A percentile compares a stretch with the other conserved stretches of the same genome.
These are phyloP conservation scores for Dipteronia dyeriana DNA, from an alignment of 345 rosid genomes.

Conservation along the genomic window DNA sequence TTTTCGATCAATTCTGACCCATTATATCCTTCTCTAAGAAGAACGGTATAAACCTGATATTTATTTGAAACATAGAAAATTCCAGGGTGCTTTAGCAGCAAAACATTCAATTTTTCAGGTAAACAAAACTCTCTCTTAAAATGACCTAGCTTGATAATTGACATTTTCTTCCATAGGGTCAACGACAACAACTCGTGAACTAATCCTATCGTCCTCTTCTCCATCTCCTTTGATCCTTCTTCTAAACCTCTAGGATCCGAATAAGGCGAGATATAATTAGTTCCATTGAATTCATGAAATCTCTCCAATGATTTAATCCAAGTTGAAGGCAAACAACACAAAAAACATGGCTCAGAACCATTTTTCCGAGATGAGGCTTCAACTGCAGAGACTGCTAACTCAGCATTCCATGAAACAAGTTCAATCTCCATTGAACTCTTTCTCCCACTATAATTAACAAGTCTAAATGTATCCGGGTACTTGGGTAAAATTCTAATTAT, in stretches of 20 bases:
- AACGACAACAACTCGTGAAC: conserved; percentile 79
- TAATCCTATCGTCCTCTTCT: conserved; percentile 72
- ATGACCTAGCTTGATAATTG: conserved; percentile 75
- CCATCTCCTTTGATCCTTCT: conserved; percentile 70
- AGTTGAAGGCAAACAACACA: conserved; percentile 65
- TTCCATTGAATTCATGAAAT: conserved; percentile 67
- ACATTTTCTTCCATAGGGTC: conserved; percentile 86
- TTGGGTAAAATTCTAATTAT: conserved; percentile 70
- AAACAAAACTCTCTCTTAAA: conserved; percentile 78
- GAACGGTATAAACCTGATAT: conserved; percentile 84
- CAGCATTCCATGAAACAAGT: conserved; percentile 71
- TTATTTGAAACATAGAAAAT: conserved; percentile 82
- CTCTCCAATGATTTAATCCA: conserved; percentile 82
- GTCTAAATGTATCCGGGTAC: conserved; percentile 56
- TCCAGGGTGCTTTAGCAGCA: conserved; percentile 80
- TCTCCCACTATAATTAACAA: conserved; percentile 71
- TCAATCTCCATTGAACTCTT: conserved; percentile 94
- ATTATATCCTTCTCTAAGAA: conserved; percentile 76
- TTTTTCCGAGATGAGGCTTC: conserved; percentile 56
- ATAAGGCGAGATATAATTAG: conserved; percentile 81
- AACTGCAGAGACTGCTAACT: conserved; percentile 68
- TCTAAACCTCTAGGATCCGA: conserved; percentile 34
- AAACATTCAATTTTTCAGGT: conserved; percentile 70
- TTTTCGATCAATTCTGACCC: conserved; percentile 74
- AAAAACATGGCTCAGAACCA: conserved; percentile 59